Conservation (phyloP, 1,139 yeast genomes). For the Starmera stellimalicola region DNA sequence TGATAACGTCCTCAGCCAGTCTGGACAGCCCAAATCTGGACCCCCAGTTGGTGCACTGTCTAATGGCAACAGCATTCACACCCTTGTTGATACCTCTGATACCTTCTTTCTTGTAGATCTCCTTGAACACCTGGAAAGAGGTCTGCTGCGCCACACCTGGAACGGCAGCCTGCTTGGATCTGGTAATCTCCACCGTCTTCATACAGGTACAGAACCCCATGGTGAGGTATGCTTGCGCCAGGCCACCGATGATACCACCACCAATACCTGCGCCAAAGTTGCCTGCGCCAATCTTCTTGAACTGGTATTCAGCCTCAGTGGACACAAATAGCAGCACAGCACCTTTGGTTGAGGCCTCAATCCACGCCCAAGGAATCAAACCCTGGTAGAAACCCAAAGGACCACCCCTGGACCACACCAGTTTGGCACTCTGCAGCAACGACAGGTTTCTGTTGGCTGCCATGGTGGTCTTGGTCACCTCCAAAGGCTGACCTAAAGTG, state of each 20-base stretch:
- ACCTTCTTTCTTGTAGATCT: conserved; percentile 78
- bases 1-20: conserved; percentile 80
- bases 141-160: conserved; percentile 65
- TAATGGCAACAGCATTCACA: conserved; percentile 97
- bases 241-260: conserved; percentile 93
- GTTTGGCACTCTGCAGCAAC: conserved; percentile 55
- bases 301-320: conserved; percentile 81
- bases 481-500: conserved; percentile 92
- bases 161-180: conserved; percentile 68
- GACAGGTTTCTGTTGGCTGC: conserved; percentile 83
- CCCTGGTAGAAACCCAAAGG: conserved; percentile 90
- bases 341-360: conserved; percentile 98
- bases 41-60: conserved; percentile 99
- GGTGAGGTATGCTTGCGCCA: conserved; percentile 85
- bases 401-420: conserved; percentile 93
- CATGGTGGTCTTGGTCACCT: conserved; percentile 94
- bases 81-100: conserved; percentile 93
- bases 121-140: conserved; percentile 77
- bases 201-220: conserved; percentile 98
- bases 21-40: conserved; percentile 91
- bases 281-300: conserved; percentile 53
- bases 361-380: conserved; percentile 98
- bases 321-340: conserved; percentile 93
- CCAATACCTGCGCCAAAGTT: conserved; percentile 82
- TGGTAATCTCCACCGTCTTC: conserved; percentile 96